A percentile compares a stretch with the other conserved stretches of the same genome.
These are phyloP conservation scores for Yamadazyma trypodendri DNA, from an alignment of 1,139 yeast genomes.

Conservation along the genomic window DNA sequence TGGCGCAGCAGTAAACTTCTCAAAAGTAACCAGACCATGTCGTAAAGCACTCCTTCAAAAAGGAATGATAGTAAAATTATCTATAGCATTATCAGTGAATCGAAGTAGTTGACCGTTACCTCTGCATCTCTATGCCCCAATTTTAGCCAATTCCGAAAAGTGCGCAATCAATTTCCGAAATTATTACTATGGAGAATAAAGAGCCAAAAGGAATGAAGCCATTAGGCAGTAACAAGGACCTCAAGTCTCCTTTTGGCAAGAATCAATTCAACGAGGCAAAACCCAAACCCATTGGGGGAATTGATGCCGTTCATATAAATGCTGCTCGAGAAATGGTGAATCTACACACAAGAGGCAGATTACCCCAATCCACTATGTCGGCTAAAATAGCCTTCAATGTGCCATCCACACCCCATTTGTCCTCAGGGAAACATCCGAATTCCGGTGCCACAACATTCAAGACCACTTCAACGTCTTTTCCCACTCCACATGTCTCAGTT, in stretches of 20 bases:
- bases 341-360: conserved; percentile 38
- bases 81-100: too few species aligned
- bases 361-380: conserved; percentile 18
- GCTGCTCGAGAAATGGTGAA: conserved; percentile 64
- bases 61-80: too few species aligned
- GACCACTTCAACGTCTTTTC: background rate
- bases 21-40: too few species aligned
- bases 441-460: background rate
- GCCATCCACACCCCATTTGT: too few species aligned
- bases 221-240: background rate
- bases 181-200: background rate
- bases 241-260: background rate
- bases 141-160: too few species aligned
- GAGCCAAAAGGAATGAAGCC: background rate
- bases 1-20: too few species aligned
- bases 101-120: too few species aligned
- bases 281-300: conserved; percentile 24
- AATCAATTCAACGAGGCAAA: background rate
- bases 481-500: conserved; percentile 19
- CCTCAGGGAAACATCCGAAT: too few species aligned
- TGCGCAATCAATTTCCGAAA: background rate
- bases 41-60: too few species aligned
- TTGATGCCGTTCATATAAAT: conserved; percentile 57
- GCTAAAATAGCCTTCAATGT: background rate
- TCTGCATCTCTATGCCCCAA: too few species aligned